These are phyloP conservation scores for Cinchona pubescens DNA, from an alignment of 257 asterid genomes.

Conservation along the genomic window DNA sequence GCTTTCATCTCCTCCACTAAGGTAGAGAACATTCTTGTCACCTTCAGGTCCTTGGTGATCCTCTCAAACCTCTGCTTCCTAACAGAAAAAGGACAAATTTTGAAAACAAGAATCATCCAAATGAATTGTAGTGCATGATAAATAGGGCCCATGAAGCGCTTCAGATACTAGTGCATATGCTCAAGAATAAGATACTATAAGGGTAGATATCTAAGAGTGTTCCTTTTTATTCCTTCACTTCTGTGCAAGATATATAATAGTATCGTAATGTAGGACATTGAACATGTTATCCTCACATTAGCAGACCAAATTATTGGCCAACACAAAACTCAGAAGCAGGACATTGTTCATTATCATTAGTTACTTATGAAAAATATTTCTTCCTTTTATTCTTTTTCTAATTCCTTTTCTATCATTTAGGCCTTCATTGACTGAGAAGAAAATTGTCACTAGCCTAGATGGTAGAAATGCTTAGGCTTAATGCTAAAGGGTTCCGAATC, in stretches of 20 bases:
- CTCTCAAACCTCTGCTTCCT: constrained; percentile 89
- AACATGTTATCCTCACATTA: not conserved
- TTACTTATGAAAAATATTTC: no score
- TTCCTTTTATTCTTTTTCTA: no score
- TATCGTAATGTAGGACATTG: no score
- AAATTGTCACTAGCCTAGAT: not conserved
- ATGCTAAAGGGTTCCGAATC: not conserved
- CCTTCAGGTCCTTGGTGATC: constrained; percentile 66
- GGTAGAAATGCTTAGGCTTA: not conserved
- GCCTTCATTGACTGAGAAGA: no score
- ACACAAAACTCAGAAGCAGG: not conserved
- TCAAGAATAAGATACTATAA: not conserved
- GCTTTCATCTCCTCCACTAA: constrained; percentile 85
- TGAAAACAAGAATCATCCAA: not conserved
- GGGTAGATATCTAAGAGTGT: no score
- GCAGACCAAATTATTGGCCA: not conserved
- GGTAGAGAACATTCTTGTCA: constrained; percentile 65
- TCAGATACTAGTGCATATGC: not conserved
- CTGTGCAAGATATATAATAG: not conserved
- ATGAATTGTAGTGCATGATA: not conserved
- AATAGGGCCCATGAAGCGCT: not conserved
- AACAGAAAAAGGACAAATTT: not conserved
- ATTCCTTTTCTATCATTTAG: no score
- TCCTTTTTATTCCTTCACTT: not conserved
- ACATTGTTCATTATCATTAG: not conserved